Percentiles rank a stretch among this genome's conserved stretches.
These are phyloP conservation scores for Pyrrhoderma lamaoense DNA, from an alignment of 1,284 basidiomycete species.

Conservation along the genomic window DNA sequence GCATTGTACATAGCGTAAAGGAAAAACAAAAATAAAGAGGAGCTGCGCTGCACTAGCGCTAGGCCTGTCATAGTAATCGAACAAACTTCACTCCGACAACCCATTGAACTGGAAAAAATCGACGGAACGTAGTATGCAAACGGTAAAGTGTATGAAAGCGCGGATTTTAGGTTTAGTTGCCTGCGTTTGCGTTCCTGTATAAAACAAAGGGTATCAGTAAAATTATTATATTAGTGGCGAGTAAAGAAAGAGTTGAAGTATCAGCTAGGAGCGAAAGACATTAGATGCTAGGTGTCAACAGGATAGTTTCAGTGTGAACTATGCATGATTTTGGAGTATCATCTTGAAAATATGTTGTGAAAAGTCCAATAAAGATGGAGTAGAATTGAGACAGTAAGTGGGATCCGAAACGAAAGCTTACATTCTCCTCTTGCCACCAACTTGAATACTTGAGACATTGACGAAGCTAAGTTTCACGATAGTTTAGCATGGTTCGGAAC, in stretches of 20 bases:
- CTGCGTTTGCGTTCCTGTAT: constrained; percentile 75
- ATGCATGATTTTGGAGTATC: constrained; percentile 69
- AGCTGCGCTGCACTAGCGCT: constrained; percentile 8
- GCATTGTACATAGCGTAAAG: constrained; percentile 2
- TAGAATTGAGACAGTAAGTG: constrained; percentile 15
- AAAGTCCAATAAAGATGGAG: constrained; percentile 2
- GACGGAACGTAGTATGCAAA: not conserved
- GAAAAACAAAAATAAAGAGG: not conserved
- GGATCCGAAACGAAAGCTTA: constrained; percentile 42
- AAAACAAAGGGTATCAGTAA: constrained; percentile 22
- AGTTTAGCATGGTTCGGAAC: constrained; percentile 1
- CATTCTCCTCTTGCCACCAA: constrained; percentile 95
- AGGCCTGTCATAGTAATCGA: not conserved
- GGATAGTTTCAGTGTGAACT: constrained; percentile 84
- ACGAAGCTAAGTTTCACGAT: constrained; percentile 65
- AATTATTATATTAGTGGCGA: constrained; percentile 12
- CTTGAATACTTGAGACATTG: constrained; percentile 80
- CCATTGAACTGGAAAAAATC: no score
- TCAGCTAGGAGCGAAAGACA: constrained; percentile 96
- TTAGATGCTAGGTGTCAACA: constrained; percentile 78
- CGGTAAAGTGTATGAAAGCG: not conserved
- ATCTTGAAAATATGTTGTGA: constrained; percentile 36
- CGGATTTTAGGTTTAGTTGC: constrained; percentile 48
- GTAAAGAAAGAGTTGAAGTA: constrained; percentile 20
- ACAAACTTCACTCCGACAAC: not conserved